Conservation (phyloP, 2,329 filamentous ascomycete species). For the Byssoonygena ceratinophila region DNA sequence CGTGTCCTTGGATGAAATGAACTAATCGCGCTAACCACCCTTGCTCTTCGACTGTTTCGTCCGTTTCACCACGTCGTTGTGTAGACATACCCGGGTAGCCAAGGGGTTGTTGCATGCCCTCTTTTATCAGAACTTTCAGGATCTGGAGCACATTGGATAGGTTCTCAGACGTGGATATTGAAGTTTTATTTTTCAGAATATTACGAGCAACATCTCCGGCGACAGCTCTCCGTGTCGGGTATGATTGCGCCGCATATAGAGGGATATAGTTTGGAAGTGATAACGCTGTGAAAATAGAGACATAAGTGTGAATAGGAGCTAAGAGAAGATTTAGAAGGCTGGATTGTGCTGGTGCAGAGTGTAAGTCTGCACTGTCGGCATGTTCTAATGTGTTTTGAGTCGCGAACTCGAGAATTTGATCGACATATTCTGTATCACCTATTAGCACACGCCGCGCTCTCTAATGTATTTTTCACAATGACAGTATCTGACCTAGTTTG, state of each 20-base stretch:
- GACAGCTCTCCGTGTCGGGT: constrained; percentile 79
- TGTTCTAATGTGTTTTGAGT: constrained; percentile 78
- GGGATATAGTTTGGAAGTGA: constrained; percentile 86
- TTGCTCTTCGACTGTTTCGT: constrained; percentile 96
- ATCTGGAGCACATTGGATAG: constrained; percentile 83
- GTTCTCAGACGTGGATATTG: constrained; percentile 65
- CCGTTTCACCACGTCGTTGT: constrained; percentile 74
- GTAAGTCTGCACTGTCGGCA: constrained; percentile 87
- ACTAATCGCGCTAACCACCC: constrained; percentile 90
- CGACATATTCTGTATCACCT: constrained; percentile 61
- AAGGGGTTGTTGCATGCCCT: constrained; percentile 72
- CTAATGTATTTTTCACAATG: neutral
- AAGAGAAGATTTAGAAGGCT: constrained; percentile 84
- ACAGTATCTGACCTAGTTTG: constrained; percentile 42
- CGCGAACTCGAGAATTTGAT: constrained; percentile 84
- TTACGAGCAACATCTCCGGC: constrained; percentile 77
- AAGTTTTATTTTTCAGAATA: constrained; percentile 71
- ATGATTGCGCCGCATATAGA: constrained; percentile 81
- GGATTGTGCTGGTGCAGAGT: constrained; percentile 75
- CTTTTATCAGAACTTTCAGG: constrained; percentile 82
- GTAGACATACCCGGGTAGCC: constrained; percentile 70
- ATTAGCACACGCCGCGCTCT: constrained; percentile 13
- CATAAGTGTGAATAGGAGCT: constrained; percentile 78
- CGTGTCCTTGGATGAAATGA: constrained; percentile 68
- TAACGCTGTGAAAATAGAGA: constrained; percentile 90